Evolutionary conservation across 768 basidiomycete genomes (phyloP).

Genomic region (Mycena crocata): DNA sequence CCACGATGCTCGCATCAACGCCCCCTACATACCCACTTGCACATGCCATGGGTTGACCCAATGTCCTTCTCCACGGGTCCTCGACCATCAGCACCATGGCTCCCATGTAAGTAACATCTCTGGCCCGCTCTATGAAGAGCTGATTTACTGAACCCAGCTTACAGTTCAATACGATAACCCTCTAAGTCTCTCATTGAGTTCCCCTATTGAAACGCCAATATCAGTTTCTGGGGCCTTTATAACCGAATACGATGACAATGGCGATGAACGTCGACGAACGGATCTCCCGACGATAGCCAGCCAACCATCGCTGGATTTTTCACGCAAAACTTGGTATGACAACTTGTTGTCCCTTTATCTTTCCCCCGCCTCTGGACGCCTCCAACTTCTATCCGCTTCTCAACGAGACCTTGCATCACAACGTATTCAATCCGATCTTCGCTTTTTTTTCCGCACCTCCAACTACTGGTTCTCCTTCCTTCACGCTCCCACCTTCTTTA

Average conservation of each 20-base stretch:
- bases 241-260: conserved; percentile 44
- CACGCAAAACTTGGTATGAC: conserved; percentile 86
- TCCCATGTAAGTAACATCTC: conserved; percentile 30
- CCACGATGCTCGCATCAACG: conserved; percentile 3
- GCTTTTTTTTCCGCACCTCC: conserved; percentile 71
- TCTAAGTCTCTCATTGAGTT: conserved; percentile 27
- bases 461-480: conserved; percentile 83
- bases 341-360: conserved; percentile 69
- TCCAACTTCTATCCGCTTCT: conserved; percentile 48
- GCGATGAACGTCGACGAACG: conserved; percentile 29
- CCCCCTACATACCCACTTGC: conserved; percentile 29
- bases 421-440: conserved; percentile 65
- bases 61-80: conserved; percentile 35
- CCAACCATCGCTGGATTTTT: conserved; percentile 75
- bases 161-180: conserved; percentile 23
- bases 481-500: conserved; percentile 76
- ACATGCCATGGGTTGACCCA: conserved; percentile 46
- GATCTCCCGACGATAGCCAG: conserved; percentile 48
- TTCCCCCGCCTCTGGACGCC: conserved; percentile 47
- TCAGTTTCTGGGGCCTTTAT: conserved; percentile 38
- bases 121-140: not conserved
- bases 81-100: conserved; percentile 6
- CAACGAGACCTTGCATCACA: conserved; percentile 61
- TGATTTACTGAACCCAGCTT: conserved; percentile 32
- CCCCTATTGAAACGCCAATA: conserved; percentile 26